Evolutionary conservation across 495 filamentous ascomycete species (phyloP), one percentile per base, ranked within the genome.

Genomic region (Endocarpon pusillum): DNA sequence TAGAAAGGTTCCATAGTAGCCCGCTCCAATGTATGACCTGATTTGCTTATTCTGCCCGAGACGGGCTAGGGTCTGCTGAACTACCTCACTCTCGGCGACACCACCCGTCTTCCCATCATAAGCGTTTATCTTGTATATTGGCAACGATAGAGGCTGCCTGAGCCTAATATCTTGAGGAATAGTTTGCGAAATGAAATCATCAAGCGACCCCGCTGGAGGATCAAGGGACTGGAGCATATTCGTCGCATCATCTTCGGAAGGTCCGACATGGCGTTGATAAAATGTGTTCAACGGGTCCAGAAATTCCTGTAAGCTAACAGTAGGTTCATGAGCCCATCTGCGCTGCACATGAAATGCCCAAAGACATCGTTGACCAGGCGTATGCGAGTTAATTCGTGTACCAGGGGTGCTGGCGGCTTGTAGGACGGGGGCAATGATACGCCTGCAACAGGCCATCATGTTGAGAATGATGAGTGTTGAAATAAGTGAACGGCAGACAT

Each of bases 111-210:
- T 29, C 4, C 33, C 31, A 21, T 32, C 32, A 11, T 10, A 27
- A 3, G 41, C 12, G 1, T 40, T 35, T 21, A 61, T 57, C 8
- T 12, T 25, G 23, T 25, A 25, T 25, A 8, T n/a, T n/a, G n/a
- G 28, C 7, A 31, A 31, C 19, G 59, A 48, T 35, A 83, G 45
- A 30, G 74, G 51, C 42, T 66, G 67, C 36, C 66, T 62, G 12
- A 81, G 81, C n/a, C 89, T 63, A 32, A 97, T 85, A 45, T 85
- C 73, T 12, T 64, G 53, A 0, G 89, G 89, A 1, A 97, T 64
- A 15, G 94, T 89, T 57, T 92, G 69, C 49, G 69, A 62, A 33
- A 97, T 75, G 50, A 97, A 94, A n/a, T 82, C 68, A 39, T 96
- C 85, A 34, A 97, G 52, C 16, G 64, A 72, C 12, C 64, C 52